Evolutionary conservation across 768 basidiomycete species (phyloP).

Genomic region (Tremella yokohamensis): DNA sequence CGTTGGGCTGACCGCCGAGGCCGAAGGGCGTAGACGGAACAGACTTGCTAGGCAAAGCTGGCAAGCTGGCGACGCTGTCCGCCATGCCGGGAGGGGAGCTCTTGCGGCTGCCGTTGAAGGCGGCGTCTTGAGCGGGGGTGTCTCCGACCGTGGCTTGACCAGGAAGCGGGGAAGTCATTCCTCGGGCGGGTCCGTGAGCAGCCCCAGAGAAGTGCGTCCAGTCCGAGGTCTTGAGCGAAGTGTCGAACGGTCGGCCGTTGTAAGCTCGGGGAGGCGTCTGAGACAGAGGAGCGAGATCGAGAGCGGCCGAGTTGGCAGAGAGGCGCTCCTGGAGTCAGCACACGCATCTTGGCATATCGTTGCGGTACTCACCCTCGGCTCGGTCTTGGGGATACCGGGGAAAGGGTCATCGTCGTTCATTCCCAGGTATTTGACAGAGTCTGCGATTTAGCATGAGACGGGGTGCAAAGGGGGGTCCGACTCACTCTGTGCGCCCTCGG

Average conservation of each 20-base stretch:
- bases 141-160: conserved; percentile 12
- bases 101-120: conserved; percentile 25
- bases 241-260: conserved; percentile 59
- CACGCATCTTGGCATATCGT: background rate
- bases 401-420: conserved; percentile 77
- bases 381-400: conserved; percentile 57
- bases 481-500: conserved; percentile 43
- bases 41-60: conserved; percentile 49
- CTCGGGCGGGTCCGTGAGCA: conserved; percentile 15
- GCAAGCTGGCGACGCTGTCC: conserved; percentile 48
- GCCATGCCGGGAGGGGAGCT: conserved; percentile 42
- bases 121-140: conserved; percentile 17
- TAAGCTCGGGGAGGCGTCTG: conserved; percentile 67
- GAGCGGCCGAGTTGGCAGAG: conserved; percentile 81
- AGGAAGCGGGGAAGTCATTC: conserved; percentile 31
- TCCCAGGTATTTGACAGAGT: conserved; percentile 55
- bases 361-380: conserved; percentile 25
- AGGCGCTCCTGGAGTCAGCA: conserved; percentile 55
- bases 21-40: conserved; percentile 51
- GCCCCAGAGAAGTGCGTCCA: conserved; percentile 80
- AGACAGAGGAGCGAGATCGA: conserved; percentile 85
- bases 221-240: conserved; percentile 63
- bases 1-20: conserved; percentile 24
- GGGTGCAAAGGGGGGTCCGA: background rate
- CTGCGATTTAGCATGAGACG: conserved; percentile 11